Base-by-base conservation (phyloP, 1,139 yeast genomes). In the Pichia sp. region DNA sequence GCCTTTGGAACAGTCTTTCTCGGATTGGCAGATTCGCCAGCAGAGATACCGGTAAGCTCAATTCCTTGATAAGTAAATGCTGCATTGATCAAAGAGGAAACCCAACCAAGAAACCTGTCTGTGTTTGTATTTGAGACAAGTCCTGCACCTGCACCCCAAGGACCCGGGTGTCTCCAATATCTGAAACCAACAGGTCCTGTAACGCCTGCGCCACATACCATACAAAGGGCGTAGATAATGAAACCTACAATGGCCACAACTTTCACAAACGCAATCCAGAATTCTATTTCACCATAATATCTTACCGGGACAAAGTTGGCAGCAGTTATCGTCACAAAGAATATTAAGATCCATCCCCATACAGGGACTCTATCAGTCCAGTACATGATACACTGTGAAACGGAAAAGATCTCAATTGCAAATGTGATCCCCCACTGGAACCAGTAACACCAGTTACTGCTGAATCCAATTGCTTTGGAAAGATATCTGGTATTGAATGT, bases 81-180 rank as follows among this genome's bases (percentile, higher is more conserved):
- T 32, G 92, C 89, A 53, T 77, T 72, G 59, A 79, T 74, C 60
- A 80, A 69, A 58, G 82, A 73, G 61, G 76, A 69, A 68, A 75
- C 79, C 87, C 86, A 83, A 43, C 84, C 84, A 40, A 78, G 63
- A 65, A 86, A 85, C 66, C 86, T 75, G 53, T 76, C 87, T 32
- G 83, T 77, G 64, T 78, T 75, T 10, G 61, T 59, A 44, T 72
- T 70, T 73, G 75, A 49, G 72, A 80, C 67, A 70, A 75, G 63
- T 2, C 59, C 60, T 74, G 72, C 70, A 55, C 83, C 83, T 3
- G 73, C 77, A 59, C 89, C 90, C 84, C 80, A 89, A 1, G 97
- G 85, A 53, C 97, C 97, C 3, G 97, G 97, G 66, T 90, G 74
- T 71, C 92, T 82, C 97, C 97, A 92, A 73, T 90, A 90, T 69